phyloP scores from a whole-genome alignment of 2,329 filamentous ascomycete genomes.

The Colletotrichum viniferum region DNA sequence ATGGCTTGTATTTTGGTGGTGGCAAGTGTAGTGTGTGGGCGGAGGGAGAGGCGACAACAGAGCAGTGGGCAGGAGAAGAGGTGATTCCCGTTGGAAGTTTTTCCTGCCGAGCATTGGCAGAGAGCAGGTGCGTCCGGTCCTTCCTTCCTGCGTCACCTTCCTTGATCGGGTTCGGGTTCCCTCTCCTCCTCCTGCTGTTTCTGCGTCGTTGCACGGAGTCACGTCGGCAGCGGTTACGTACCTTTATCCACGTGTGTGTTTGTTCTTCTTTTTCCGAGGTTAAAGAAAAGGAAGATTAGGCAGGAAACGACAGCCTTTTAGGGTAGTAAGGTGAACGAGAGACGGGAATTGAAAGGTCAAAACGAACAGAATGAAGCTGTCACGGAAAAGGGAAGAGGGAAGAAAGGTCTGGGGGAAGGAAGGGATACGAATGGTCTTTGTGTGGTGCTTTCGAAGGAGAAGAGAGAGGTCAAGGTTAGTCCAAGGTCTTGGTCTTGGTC shows the following conservation, averaged over 20 bases:
- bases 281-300: slow-evolving; percentile 27
- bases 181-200: not conserved
- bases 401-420: not conserved
- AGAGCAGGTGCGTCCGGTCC: not conserved
- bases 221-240: slow-evolving; percentile 7
- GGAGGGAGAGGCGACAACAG: slow-evolving; percentile 31
- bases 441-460: slow-evolving; percentile 8
- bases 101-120: slow-evolving; percentile 17
- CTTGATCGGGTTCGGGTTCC: not conserved
- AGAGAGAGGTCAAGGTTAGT: not conserved
- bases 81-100: slow-evolving; percentile 23
- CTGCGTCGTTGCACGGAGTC: not conserved
- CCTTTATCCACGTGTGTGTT: slow-evolving; percentile 11
- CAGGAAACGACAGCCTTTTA: slow-evolving; percentile 19
- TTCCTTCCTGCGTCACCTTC: not conserved
- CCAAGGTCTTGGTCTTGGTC: not conserved
- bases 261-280: not conserved
- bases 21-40: slow-evolving; percentile 18
- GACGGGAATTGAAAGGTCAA: slow-evolving; percentile 38
- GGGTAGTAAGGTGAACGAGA: slow-evolving; percentile 33
- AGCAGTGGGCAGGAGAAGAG: slow-evolving; percentile 28
- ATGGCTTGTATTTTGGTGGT: not conserved
- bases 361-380: slow-evolving; percentile 21
- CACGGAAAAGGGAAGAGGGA: slow-evolving; percentile 22
- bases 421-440: slow-evolving; percentile 16